These are phyloP conservation scores for Chlorella sp. DNA, from an alignment of 139 green algal genomes.

Conservation along the genomic window DNA sequence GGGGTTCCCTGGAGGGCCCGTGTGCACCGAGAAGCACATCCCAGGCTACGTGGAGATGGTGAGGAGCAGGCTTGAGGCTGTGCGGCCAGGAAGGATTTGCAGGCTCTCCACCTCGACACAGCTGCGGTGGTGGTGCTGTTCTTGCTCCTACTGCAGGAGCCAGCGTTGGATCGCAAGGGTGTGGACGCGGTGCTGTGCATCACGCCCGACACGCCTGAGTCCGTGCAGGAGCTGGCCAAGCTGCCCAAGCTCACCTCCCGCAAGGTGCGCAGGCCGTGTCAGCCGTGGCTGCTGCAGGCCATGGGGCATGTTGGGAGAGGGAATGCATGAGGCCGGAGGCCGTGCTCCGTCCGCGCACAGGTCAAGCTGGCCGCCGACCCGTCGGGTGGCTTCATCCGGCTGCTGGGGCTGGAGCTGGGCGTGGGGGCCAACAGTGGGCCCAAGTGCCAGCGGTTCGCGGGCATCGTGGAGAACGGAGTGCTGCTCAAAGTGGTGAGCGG, in stretches of 20 bases:
- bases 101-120: neutral
- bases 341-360: neutral
- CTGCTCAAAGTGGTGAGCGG: constrained; percentile 52
- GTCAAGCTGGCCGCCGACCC: constrained; percentile 29
- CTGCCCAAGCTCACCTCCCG: neutral
- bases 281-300: no score
- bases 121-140: neutral
- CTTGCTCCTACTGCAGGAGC: constrained; percentile 22
- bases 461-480: constrained; percentile 52
- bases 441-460: constrained; percentile 53
- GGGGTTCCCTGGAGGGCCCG: constrained; percentile 47
- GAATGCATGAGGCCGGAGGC: no score
- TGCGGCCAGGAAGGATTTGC: no score
- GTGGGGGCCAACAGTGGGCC: constrained; percentile 11
- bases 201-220: constrained; percentile 21
- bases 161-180: constrained; percentile 18
- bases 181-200: constrained; percentile 44
- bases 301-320: no score
- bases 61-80: no score
- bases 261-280: constrained; percentile 2
- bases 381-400: constrained; percentile 33
- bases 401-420: constrained; percentile 49
- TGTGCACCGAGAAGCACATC: constrained; percentile 54
- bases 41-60: constrained; percentile 47
- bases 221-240: constrained; percentile 19